phyloP scores from a whole-genome alignment of 2,329 filamentous ascomycete genomes.

The Myriosclerotinia curreyana region DNA sequence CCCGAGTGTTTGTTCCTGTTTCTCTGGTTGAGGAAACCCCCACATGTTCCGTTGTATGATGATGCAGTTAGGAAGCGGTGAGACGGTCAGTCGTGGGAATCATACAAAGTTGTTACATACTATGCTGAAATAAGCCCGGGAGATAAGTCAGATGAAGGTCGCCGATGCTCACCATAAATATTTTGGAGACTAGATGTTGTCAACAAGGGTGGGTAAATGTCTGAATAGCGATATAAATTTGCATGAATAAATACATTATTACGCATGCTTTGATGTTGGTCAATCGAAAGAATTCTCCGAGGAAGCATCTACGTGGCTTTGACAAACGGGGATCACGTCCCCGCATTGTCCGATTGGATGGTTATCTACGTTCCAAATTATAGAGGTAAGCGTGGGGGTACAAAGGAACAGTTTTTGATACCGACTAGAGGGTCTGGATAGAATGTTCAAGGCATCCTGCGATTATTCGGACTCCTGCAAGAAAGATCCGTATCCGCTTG shows the following conservation, averaged over 20 bases:
- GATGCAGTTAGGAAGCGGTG: not conserved
- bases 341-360: not conserved
- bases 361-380: conserved; percentile 3
- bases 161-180: not conserved
- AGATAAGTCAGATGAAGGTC: conserved; percentile 15
- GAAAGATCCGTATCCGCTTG: not conserved
- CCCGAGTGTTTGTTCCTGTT: not conserved
- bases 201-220: not conserved
- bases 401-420: not conserved
- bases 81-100: not conserved
- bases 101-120: not conserved
- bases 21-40: not conserved
- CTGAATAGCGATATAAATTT: not conserved
- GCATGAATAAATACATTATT: conserved; percentile 3
- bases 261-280: not conserved
- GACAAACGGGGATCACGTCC: not conserved
- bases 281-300: not conserved
- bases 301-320: not conserved
- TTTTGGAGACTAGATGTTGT: not conserved
- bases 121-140: not conserved
- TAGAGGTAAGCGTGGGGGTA: not conserved
- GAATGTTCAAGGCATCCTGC: not conserved
- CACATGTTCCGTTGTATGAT: not conserved
- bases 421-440: not conserved
- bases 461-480: not conserved